Conservation (phyloP, 2,329 filamentous ascomycete species). For the Aquanectria penicillioides region DNA sequence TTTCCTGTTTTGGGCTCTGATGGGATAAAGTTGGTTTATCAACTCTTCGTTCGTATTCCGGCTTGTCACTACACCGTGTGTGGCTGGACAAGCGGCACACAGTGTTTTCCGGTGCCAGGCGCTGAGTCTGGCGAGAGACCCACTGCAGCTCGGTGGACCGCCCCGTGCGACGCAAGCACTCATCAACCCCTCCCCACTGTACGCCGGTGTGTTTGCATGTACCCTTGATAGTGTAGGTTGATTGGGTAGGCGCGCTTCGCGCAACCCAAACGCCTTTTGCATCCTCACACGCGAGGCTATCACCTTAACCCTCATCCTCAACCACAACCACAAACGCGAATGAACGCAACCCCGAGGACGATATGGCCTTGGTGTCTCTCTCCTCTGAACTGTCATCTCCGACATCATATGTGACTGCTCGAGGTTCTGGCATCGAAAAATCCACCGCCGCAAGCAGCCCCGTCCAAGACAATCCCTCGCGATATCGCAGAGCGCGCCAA, state of each 20-base stretch:
- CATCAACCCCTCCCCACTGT: slow-evolving; percentile 10
- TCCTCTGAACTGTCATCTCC: slow-evolving; percentile 44
- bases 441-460: slow-evolving; percentile 52
- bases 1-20: too few species aligned
- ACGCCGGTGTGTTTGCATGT: not conserved
- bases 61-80: not conserved
- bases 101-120: slow-evolving; percentile 1
- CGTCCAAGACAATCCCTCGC: slow-evolving; percentile 40
- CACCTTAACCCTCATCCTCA: slow-evolving; percentile 5
- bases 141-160: not conserved
- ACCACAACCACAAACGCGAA: slow-evolving; percentile 11
- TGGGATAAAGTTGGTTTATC: too few species aligned
- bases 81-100: not conserved
- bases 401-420: slow-evolving; percentile 49
- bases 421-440: slow-evolving; percentile 39
- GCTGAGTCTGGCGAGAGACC: not conserved
- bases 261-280: slow-evolving; percentile 1
- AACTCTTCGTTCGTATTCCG: too few species aligned
- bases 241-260: slow-evolving; percentile 21
- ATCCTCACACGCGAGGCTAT: slow-evolving; percentile 22
- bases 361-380: slow-evolving; percentile 34
- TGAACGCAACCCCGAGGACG: slow-evolving; percentile 25
- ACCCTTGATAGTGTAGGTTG: slow-evolving; percentile 22
- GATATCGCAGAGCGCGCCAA: slow-evolving; percentile 63
- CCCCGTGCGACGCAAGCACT: not conserved